Evolutionary conservation across 768 basidiomycete species (phyloP), one percentile per base, ranked within the genome.

Genomic region (Chalciporus chontae): DNA sequence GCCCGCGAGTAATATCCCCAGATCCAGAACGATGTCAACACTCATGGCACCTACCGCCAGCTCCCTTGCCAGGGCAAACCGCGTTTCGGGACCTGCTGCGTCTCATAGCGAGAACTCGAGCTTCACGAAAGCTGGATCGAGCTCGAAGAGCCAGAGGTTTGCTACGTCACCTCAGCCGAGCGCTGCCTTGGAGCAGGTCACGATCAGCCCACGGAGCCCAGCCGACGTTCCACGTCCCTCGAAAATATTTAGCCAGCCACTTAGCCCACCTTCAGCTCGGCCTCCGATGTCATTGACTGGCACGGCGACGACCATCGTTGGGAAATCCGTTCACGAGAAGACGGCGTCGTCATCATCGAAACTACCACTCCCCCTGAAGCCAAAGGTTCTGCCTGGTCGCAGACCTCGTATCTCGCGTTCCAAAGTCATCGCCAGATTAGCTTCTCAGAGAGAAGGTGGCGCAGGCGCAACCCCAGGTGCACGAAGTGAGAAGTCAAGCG

Each of bases 321-420:
- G 49, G 18, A 52, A 19, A 46, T 43, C 19, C n/a, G 18, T 24
- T 15, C 13, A 40, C 27, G 54, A 31, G 18, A 58, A 42, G 3
- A 19, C 32, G 29, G 40, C 19, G 2, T 26, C 54, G 2, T 26
- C 54, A 8, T 32, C 46, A 24, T 29, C 38, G 15, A 64, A 60
- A 21, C 44, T 53, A 3, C 48, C 61, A 8, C 50, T 58, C 9
- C 58, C 64, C 15, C 56, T 58, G 14, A 69, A 65, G 47, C 61
- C 61, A 5, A 71, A 69, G 50, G 53, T 60, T 14, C 50, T 69
- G 17, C 55, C 73, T 23, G 73, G 77, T 8, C 78, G 85, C 49
- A 84, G 81, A 62, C 89, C 89, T 4, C 79, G 87, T 8, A 87
- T 91, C 54, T 91, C 89, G 38, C 79, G 90, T 34, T 87, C 87